phyloP scores from a whole-genome alignment of 139 green algal genomes.

The Auxenochlorella pyrenoidosa region DNA sequence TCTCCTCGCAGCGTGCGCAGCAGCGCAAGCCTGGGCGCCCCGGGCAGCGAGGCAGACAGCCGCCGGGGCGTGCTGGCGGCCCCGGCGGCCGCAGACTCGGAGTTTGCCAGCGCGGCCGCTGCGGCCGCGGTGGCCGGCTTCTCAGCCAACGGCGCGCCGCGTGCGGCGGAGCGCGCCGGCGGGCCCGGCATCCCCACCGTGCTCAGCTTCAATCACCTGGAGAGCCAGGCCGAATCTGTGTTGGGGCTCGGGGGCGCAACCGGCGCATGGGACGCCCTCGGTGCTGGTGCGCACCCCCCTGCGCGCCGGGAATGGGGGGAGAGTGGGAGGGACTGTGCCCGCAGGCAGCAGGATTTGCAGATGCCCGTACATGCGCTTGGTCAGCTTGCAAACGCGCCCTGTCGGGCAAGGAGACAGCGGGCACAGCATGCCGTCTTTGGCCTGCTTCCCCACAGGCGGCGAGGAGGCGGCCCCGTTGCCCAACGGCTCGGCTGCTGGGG shows the following conservation, averaged over 20 bases:
- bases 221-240: constrained; percentile 15
- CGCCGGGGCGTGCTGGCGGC: neutral
- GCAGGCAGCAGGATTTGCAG: no score
- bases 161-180: no score
- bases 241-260: neutral
- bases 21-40: neutral
- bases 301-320: no score
- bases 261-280: neutral
- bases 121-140: neutral
- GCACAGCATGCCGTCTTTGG: no score
- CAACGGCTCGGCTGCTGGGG: neutral
- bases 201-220: constrained; percentile 22
- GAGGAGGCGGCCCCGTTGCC: neutral
- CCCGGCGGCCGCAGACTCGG: neutral
- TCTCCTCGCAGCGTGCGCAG: constrained; percentile 19
- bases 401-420: no score
- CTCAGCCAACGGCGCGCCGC: neutral
- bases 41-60: neutral
- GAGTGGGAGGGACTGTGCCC: no score
- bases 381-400: no score
- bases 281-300: no score
- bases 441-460: neutral
- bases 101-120: neutral
- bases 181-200: neutral
- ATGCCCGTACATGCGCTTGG: no score